phyloP scores from a whole-genome alignment of 2,329 filamentous ascomycete genomes.

The Colletotrichum aenigma region DNA sequence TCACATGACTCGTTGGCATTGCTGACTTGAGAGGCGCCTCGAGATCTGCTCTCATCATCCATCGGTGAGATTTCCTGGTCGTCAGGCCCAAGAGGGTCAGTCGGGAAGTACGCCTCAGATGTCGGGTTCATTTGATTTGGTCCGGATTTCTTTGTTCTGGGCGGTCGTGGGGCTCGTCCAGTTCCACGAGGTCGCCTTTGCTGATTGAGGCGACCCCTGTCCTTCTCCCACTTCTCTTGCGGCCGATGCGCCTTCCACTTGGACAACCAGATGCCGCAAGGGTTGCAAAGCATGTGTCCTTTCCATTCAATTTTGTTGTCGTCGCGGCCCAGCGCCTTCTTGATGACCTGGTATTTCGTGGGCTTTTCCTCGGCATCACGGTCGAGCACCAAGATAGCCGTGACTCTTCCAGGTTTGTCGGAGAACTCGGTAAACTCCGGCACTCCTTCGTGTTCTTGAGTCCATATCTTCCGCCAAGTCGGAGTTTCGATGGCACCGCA shows the following conservation, averaged over 20 bases:
- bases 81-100: constrained; percentile 54
- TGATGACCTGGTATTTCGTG: constrained; percentile 74
- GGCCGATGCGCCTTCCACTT: constrained; percentile 89
- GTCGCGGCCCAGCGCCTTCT: constrained; percentile 68
- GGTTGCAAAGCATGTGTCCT: constrained; percentile 85
- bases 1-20: constrained; percentile 11
- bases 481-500: constrained; percentile 96
- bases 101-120: constrained; percentile 59
- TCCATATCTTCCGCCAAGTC: constrained; percentile 93
- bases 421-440: constrained; percentile 75
- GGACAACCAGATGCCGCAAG: constrained; percentile 92
- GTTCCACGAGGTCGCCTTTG: constrained; percentile 54
- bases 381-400: constrained; percentile 73
- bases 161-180: constrained; percentile 35
- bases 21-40: constrained; percentile 14
- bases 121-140: constrained; percentile 52
- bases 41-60: constrained; percentile 17
- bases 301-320: constrained; percentile 73
- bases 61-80: constrained; percentile 7
- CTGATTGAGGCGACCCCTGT: constrained; percentile 55
- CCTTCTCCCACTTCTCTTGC: constrained; percentile 79
- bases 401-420: constrained; percentile 73
- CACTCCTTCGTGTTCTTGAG: constrained; percentile 73
- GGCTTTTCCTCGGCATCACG: constrained; percentile 67
- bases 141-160: constrained; percentile 51